These are phyloP conservation scores for Sugiyamaella pinicola DNA, from an alignment of 1,139 yeast genomes.

Conservation along the genomic window DNA sequence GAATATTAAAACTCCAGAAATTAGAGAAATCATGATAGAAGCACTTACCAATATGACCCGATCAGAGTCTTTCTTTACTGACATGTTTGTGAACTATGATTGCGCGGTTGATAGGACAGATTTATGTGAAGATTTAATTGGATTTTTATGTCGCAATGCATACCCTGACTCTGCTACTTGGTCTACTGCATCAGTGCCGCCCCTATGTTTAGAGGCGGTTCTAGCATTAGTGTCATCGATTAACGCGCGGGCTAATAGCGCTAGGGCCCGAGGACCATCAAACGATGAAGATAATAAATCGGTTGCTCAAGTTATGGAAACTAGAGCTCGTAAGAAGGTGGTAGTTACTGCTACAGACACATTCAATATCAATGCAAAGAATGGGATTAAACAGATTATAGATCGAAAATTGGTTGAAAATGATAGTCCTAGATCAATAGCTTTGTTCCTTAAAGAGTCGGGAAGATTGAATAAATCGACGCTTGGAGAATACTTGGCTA, in stretches of 20 bases:
- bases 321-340: slow-evolving; percentile 64
- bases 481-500: slow-evolving; percentile 83
- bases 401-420: slow-evolving; percentile 67
- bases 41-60: slow-evolving; percentile 77
- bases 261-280: slow-evolving; percentile 7
- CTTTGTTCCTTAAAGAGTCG: slow-evolving; percentile 72
- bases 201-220: slow-evolving; percentile 87
- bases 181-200: slow-evolving; percentile 89
- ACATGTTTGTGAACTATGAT: slow-evolving; percentile 79
- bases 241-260: slow-evolving; percentile 51
- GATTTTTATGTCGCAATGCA: slow-evolving; percentile 72
- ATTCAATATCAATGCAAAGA: slow-evolving; percentile 76
- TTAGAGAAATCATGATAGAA: slow-evolving; percentile 82
- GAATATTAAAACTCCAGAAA: slow-evolving; percentile 43
- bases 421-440: slow-evolving; percentile 61
- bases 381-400: slow-evolving; percentile 66
- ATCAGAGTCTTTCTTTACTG: slow-evolving; percentile 75
- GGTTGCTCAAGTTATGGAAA: slow-evolving; percentile 33
- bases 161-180: slow-evolving; percentile 75
- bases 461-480: slow-evolving; percentile 84
- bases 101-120: slow-evolving; percentile 90
- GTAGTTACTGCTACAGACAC: slow-evolving; percentile 73
- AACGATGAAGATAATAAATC: slow-evolving; percentile 22
- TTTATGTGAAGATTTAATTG: slow-evolving; percentile 67
- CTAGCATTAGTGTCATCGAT: slow-evolving; percentile 71